These are phyloP conservation scores for Porogramme epimiltina DNA, from an alignment of 1,284 basidiomycete species.

Conservation along the genomic window DNA sequence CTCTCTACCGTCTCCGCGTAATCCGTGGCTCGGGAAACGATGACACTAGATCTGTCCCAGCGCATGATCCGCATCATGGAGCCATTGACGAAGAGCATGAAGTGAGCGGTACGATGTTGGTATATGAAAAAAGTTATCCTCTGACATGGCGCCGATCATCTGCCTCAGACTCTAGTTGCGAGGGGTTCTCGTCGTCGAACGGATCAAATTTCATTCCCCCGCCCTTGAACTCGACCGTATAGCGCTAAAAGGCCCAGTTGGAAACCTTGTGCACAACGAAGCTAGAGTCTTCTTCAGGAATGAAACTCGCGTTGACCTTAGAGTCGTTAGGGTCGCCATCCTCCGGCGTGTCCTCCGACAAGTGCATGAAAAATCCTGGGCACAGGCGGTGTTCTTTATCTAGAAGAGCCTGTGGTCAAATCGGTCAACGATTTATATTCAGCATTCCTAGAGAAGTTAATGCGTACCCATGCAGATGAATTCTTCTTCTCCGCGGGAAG, in stretches of 20 bases:
- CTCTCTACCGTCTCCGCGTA: background rate
- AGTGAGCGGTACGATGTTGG: conserved; percentile 13
- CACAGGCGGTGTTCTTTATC: background rate
- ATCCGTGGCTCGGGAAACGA: conserved; percentile 4
- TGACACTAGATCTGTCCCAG: conserved; percentile 13
- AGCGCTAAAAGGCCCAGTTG: background rate
- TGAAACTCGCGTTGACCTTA: background rate
- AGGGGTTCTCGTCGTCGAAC: background rate
- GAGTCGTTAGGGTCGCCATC: background rate
- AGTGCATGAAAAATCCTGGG: background rate
- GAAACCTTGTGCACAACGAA: background rate
- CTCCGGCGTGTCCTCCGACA: background rate
- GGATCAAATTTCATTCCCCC: background rate
- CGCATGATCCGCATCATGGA: conserved; percentile 6
- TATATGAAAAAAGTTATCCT: background rate
- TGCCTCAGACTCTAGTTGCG: background rate
- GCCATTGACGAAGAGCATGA: conserved; percentile 8
- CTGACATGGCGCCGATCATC: background rate
- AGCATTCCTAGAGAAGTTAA: background rate
- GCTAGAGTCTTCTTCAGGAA: background rate
- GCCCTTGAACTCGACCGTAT: conserved; percentile 5
- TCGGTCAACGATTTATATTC: background rate
- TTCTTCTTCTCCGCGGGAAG: background rate
- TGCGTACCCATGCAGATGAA: background rate
- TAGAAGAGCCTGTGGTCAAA: background rate